A percentile compares a stretch with the other conserved stretches of the same genome.
Conservation (phyloP, 2,329 filamentous ascomycete species). For the Parastagonospora avenae region DNA sequence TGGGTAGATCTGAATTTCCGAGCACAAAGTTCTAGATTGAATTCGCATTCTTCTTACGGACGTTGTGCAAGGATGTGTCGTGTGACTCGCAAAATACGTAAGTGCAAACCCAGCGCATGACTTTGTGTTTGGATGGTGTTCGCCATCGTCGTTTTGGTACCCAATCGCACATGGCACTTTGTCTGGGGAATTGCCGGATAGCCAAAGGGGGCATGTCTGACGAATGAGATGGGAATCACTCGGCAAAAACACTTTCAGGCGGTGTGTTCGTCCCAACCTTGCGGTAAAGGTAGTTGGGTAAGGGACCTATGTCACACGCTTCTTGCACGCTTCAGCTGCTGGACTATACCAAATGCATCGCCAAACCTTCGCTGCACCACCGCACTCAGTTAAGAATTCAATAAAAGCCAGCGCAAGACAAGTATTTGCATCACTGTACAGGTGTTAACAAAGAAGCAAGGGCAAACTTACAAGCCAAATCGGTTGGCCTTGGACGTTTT, state of each 20-base stretch:
- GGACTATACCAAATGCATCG: background rate
- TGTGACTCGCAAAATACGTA: slow-evolving; percentile 1
- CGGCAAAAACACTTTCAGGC: slow-evolving; percentile 1
- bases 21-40: too few relatives aligned
- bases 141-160: background rate
- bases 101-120: slow-evolving; percentile 1
- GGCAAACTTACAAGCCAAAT: too few relatives aligned
- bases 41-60: too few relatives aligned
- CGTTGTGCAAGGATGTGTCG: background rate
- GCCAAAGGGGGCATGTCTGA: background rate
- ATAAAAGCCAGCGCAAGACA: too few relatives aligned
- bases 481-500: too few relatives aligned
- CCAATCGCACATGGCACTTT: background rate
- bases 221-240: background rate
- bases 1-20: slow-evolving; percentile 2
- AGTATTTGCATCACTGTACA: too few relatives aligned
- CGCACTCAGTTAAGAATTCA: too few relatives aligned
- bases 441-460: too few relatives aligned
- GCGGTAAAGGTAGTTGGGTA: background rate
- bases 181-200: too few relatives aligned
- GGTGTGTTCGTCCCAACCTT: slow-evolving; percentile 1
- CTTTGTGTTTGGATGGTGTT: background rate
- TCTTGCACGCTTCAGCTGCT: background rate
- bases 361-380: too few relatives aligned
- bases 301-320: background rate